Conservation (phyloP, 345 rosid species). For the Kernera saxatilis region DNA sequence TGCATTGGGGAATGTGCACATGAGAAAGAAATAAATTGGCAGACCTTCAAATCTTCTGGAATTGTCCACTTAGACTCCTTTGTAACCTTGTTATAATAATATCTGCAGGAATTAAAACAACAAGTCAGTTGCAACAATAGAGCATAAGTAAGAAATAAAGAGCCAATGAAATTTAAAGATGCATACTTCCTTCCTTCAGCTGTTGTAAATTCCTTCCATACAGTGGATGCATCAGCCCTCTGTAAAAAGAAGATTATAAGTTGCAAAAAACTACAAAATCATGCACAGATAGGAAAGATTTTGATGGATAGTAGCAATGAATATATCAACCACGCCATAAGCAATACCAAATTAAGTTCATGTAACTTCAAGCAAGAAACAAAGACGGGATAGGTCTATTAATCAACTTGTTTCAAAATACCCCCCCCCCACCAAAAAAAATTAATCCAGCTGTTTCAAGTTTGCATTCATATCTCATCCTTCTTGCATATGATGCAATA, state of each 20-base stretch:
- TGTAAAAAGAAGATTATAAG: constrained; percentile 34
- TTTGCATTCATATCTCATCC: background rate
- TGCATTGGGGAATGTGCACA: background rate
- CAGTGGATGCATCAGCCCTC: constrained; percentile 99
- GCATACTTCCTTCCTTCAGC: constrained; percentile 83
- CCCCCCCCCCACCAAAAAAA: no score
- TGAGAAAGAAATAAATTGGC: constrained; percentile 20
- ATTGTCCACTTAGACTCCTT: constrained; percentile 95
- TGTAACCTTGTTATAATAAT: constrained; percentile 90
- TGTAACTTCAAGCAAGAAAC: background rate
- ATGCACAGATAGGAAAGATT: background rate
- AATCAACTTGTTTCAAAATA: background rate
- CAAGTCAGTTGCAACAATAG: constrained; percentile 1
- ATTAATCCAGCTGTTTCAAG: background rate
- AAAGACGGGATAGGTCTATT: background rate
- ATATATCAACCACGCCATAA: background rate
- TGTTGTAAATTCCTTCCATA: constrained; percentile 96
- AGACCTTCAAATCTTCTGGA: constrained; percentile 93
- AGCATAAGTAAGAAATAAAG: constrained; percentile 2
- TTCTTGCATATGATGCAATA: background rate
- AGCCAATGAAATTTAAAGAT: constrained; percentile 2
- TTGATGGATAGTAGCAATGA: background rate
- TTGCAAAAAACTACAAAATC: constrained; percentile 5
- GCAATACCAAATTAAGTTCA: background rate
- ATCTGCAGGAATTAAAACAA: constrained; percentile 43